Evolutionary conservation across 2,329 filamentous ascomycete genomes (phyloP).

Genomic region (Alternaria brassicae): DNA sequence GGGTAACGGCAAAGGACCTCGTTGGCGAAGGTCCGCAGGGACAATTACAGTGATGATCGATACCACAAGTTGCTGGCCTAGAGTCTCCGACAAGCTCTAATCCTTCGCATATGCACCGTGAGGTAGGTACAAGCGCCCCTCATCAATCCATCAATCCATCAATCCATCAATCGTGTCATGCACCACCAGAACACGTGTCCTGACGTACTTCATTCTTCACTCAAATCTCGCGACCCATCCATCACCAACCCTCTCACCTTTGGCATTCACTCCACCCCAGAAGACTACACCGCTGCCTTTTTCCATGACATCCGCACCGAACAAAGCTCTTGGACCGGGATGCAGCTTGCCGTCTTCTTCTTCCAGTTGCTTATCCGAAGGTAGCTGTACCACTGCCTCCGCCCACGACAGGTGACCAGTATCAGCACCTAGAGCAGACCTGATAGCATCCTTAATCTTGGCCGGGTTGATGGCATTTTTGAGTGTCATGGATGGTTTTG

Average conservation of each 20-base stretch:
- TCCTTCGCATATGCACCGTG: too few relatives aligned
- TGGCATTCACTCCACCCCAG: conserved; percentile 55
- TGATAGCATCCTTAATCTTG: conserved; percentile 54
- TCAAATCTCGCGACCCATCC: conserved; percentile 54
- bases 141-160: too few relatives aligned
- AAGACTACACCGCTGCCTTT: conserved; percentile 48
- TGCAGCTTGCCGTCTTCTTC: conserved; percentile 53
- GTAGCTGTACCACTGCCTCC: conserved; percentile 51
- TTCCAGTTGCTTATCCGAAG: conserved; percentile 39
- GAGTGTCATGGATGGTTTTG: conserved; percentile 30
- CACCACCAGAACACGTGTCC: not conserved
- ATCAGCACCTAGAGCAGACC: conserved; percentile 51
- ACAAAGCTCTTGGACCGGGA: conserved; percentile 53
- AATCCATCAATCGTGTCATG: too few relatives aligned
- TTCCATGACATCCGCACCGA: conserved; percentile 51
- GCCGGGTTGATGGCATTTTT: conserved; percentile 51
- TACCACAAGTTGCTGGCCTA: too few relatives aligned
- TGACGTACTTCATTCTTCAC: conserved; percentile 11
- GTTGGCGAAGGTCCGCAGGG: too few relatives aligned
- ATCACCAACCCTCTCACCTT: conserved; percentile 54
- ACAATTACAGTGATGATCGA: too few relatives aligned
- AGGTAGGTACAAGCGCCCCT: too few relatives aligned
- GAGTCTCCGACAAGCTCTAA: too few relatives aligned
- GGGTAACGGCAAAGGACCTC: too few relatives aligned
- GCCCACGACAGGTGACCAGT: conserved; percentile 53